These are phyloP conservation scores for Cryptococcus hybrid DNA, from an alignment of 1,284 basidiomycete genomes.

Conservation along the genomic window DNA sequence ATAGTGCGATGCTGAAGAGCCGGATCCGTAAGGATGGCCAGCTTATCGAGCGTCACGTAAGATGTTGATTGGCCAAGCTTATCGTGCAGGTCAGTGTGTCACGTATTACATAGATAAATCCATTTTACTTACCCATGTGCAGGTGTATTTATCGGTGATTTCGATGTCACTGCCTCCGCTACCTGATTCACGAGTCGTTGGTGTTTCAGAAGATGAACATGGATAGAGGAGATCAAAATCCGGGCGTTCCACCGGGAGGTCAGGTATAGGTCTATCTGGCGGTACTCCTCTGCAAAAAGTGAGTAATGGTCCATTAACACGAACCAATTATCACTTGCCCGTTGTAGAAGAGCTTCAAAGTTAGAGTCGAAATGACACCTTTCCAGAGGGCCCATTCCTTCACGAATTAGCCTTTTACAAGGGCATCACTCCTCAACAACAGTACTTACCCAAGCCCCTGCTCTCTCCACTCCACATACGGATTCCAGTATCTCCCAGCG, in stretches of 20 bases:
- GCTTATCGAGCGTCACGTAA: constrained; percentile 52
- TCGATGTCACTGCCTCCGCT: constrained; percentile 32
- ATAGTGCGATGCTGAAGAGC: constrained; percentile 53
- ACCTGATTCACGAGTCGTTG: constrained; percentile 2
- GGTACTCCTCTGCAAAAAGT: constrained; percentile 30
- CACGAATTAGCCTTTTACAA: too few relatives aligned
- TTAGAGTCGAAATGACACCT: constrained; percentile 40
- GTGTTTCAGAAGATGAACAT: constrained; percentile 2
- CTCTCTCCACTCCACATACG: constrained; percentile 55
- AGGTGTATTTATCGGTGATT: constrained; percentile 43
- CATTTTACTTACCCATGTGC: constrained; percentile 36
- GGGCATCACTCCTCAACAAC: neutral
- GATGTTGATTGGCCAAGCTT: constrained; percentile 52
- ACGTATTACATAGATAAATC: neutral
- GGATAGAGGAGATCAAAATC: constrained; percentile 43
- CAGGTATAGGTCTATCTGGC: constrained; percentile 33
- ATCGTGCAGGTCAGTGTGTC: neutral
- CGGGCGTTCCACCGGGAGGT: constrained; percentile 43
- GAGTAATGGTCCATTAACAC: neutral
- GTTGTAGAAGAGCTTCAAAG: constrained; percentile 43
- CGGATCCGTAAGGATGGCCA: constrained; percentile 55
- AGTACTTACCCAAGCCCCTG: constrained; percentile 50
- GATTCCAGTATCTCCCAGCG: constrained; percentile 50
- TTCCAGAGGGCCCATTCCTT: constrained; percentile 50
- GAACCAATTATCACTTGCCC: constrained; percentile 17